Evolutionary conservation across 129 eudicot genomes (phyloP), one percentile per base, ranked within the genome.

Genomic region (Erigeron canadensis): DNA sequence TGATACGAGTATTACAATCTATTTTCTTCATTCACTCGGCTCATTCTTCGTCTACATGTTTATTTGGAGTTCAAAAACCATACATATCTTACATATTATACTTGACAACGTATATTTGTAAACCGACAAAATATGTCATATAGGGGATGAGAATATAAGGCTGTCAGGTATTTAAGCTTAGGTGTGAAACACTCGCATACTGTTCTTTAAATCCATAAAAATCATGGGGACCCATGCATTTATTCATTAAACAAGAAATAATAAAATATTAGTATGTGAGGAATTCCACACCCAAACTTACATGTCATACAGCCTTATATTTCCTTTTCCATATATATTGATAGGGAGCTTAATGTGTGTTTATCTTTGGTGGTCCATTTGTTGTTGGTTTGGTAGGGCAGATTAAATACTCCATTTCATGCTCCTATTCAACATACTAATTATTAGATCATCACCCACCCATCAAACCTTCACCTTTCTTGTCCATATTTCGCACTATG

Each of bases 311-410:
- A n/a, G n/a, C n/a, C n/a, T n/a, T n/a, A n/a, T n/a, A n/a, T n/a
- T n/a, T n/a, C n/a, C n/a, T n/a, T n/a, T n/a, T n/a, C n/a, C n/a
- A n/a, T n/a, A 44, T 45, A 59, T 16, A 22, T 41, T 41, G 63
- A 28, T 65, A n/a, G 60, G 61, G 34, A 56, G 68, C 44, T 56
- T 57, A 68, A 18, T 45, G 54, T 45, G 72, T 53, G 51, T 61
- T 59, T 66, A 41, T 55, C 62, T 60, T 42, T 48, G 58, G 75
- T 65, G 78, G 76, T 53, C 77, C 74, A 74, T 19, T 62, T 74
- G 70, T 69, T 75, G 62, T 72, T 81, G 84, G 74, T 81, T 72
- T 70, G 77, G 71, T 67, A 72, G 73, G 84, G 77, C 51, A 75
- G 67, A 75, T 39, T 43, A 59, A 65, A 75, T 68, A 69, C 78